Conservation (phyloP, 495 filamentous ascomycete species). For the Hypoxylon rickii region DNA sequence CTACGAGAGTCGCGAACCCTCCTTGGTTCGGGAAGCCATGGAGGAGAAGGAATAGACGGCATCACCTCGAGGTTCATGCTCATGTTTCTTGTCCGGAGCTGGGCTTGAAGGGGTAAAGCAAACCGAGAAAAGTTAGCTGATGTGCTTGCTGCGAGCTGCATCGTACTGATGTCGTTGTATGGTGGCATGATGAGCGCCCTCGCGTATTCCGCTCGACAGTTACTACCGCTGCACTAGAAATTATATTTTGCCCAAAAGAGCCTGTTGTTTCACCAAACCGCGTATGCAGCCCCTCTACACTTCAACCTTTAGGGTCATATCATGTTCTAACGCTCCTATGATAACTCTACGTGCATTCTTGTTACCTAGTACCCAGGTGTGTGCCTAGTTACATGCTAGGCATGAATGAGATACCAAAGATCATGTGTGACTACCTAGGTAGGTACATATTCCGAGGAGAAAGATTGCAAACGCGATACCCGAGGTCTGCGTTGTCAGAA, state of each 20-base stretch:
- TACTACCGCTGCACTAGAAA: not conserved
- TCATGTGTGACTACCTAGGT: too few species aligned
- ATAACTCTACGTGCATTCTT: too few species aligned
- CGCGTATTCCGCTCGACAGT: not conserved
- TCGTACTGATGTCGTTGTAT: not conserved
- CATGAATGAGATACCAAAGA: too few species aligned
- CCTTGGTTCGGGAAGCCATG: constrained; percentile 19
- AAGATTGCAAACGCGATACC: not conserved
- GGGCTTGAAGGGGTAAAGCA: not conserved
- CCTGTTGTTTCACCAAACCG: not conserved
- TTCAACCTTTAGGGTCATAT: too few species aligned
- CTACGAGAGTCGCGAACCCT: constrained; percentile 18
- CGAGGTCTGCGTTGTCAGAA: not conserved
- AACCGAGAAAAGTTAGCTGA: not conserved
- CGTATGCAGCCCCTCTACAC: too few species aligned
- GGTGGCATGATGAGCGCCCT: not conserved
- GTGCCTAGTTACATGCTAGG: too few species aligned
- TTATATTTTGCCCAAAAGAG: too few species aligned
- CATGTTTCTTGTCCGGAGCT: not conserved
- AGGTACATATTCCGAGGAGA: not conserved
- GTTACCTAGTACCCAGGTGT: too few species aligned
- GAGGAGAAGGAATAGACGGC: constrained; percentile 23
- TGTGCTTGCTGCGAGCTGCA: not conserved
- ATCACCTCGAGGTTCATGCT: not conserved
- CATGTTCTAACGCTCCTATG: too few species aligned